Conservation (phyloP, 169 alveolate species). For the Perkinsus chesapeaki region DNA sequence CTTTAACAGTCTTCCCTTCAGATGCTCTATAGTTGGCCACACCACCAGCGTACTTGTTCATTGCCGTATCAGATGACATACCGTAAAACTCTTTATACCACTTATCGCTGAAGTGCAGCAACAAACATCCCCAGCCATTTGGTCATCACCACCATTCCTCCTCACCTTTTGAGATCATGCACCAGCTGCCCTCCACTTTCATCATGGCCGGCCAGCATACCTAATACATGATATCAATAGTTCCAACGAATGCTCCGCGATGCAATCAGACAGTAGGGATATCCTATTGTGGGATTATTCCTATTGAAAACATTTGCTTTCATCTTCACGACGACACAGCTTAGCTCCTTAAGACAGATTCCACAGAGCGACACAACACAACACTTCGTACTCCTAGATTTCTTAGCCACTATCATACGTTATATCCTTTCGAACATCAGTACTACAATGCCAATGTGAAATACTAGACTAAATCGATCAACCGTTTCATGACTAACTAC, state of each 20-base stretch:
- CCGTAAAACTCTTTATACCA: constrained; percentile 1
- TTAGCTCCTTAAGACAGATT: too few relatives aligned
- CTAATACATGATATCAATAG: not conserved
- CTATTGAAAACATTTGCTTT: too few relatives aligned
- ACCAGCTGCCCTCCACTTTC: constrained; percentile 28
- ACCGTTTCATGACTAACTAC: too few relatives aligned
- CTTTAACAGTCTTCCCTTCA: constrained; percentile 40
- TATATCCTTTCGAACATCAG: too few relatives aligned
- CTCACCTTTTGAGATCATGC: not conserved
- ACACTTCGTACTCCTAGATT: too few relatives aligned
- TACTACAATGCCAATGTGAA: too few relatives aligned
- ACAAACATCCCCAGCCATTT: not conserved
- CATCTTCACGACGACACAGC: too few relatives aligned
- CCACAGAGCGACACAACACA: too few relatives aligned
- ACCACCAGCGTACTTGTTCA: constrained; percentile 25
- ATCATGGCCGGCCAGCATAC: constrained; percentile 40
- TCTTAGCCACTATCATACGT: too few relatives aligned
- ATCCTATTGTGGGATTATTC: too few relatives aligned
- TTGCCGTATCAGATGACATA: constrained; percentile 7
- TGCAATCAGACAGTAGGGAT: not conserved
- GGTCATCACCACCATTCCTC: too few relatives aligned
- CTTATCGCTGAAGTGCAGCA: not conserved
- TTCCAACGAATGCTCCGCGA: not conserved
- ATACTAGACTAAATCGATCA: too few relatives aligned
- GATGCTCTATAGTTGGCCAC: constrained; percentile 37